Evolutionary conservation across 352 stramenopile species (phyloP).

Genomic region (Phytophthora kernoviae): DNA sequence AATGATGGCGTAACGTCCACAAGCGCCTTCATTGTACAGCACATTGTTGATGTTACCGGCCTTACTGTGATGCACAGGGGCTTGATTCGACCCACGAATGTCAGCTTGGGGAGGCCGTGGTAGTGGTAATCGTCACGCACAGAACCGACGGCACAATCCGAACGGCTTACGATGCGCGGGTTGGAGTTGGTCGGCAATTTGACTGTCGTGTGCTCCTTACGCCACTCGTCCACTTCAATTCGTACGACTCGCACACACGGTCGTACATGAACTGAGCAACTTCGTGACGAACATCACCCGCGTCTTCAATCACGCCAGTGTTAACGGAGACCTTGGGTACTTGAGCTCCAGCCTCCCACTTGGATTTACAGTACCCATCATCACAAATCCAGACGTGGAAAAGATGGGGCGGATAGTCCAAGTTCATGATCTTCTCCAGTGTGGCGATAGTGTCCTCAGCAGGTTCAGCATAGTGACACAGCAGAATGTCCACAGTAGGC

Average conservation of each 20-base stretch:
- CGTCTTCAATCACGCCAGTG: slow-evolving; percentile 69
- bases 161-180: slow-evolving; percentile 50
- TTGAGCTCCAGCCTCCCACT: slow-evolving; percentile 52
- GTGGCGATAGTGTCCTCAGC: slow-evolving; percentile 80
- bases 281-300: slow-evolving; percentile 71
- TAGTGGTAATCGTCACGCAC: slow-evolving; percentile 78
- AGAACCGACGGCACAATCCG: slow-evolving; percentile 66
- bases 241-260: slow-evolving; percentile 67
- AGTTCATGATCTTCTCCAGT: slow-evolving; percentile 73
- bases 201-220: slow-evolving; percentile 71
- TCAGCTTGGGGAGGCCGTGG: slow-evolving; percentile 61
- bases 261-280: slow-evolving; percentile 83
- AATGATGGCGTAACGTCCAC: slow-evolving; percentile 73
- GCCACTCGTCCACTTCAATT: slow-evolving; percentile 78
- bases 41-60: slow-evolving; percentile 87
- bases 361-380: slow-evolving; percentile 76
- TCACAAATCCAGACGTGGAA: slow-evolving; percentile 81
- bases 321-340: slow-evolving; percentile 71
- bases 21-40: slow-evolving; percentile 79
- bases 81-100: slow-evolving; percentile 71
- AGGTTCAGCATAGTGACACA: slow-evolving; percentile 80
- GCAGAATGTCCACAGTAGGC: slow-evolving; percentile 80
- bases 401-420: slow-evolving; percentile 75
- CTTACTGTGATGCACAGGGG: slow-evolving; percentile 78
- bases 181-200: slow-evolving; percentile 62